A percentile compares a stretch with the other conserved stretches of the same genome.
These are phyloP conservation scores for Ceratocystis diversiconidia DNA, from an alignment of 2,329 filamentous ascomycete species.

Conservation along the genomic window DNA sequence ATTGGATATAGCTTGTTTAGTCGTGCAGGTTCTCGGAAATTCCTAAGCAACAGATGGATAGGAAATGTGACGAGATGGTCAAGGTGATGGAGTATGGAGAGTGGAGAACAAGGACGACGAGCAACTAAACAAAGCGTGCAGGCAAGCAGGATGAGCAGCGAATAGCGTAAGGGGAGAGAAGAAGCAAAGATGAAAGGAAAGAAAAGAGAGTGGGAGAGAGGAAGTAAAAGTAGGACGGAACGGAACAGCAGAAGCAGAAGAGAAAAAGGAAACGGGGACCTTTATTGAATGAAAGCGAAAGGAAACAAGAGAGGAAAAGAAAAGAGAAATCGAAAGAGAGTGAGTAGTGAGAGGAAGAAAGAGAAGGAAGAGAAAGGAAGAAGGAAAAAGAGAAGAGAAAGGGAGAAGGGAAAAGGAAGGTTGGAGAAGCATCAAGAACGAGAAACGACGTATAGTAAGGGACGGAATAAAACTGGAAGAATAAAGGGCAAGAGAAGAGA, in stretches of 20 bases:
- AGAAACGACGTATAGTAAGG: constrained; percentile 19
- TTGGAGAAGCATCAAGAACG: constrained; percentile 22
- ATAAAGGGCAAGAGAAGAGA: constrained; percentile 2
- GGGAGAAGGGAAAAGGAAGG: constrained; percentile 4
- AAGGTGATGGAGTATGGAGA: constrained; percentile 20
- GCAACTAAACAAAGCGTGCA: constrained; percentile 21
- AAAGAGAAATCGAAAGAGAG: constrained; percentile 21
- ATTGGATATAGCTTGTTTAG: not conserved
- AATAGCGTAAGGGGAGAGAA: constrained; percentile 21
- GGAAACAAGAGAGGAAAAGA: constrained; percentile 20
- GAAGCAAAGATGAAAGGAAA: constrained; percentile 17
- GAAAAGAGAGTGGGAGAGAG: constrained; percentile 21
- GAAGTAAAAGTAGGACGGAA: constrained; percentile 20
- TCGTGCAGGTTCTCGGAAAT: constrained; percentile 8
- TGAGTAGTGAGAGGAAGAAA: constrained; percentile 12
- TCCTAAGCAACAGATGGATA: constrained; percentile 25
- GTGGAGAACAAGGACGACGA: not conserved
- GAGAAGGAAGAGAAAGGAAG: constrained; percentile 20
- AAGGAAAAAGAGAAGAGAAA: constrained; percentile 19
- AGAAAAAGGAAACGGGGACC: constrained; percentile 16
- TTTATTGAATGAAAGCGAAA: not conserved
- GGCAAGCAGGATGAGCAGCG: constrained; percentile 19
- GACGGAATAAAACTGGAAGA: constrained; percentile 15
- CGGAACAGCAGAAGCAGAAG: constrained; percentile 8
- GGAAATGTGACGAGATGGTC: constrained; percentile 23